Evolutionary conservation across 2,329 filamentous ascomycete species (phyloP).

Genomic region (Chaetomium olivaceum): DNA sequence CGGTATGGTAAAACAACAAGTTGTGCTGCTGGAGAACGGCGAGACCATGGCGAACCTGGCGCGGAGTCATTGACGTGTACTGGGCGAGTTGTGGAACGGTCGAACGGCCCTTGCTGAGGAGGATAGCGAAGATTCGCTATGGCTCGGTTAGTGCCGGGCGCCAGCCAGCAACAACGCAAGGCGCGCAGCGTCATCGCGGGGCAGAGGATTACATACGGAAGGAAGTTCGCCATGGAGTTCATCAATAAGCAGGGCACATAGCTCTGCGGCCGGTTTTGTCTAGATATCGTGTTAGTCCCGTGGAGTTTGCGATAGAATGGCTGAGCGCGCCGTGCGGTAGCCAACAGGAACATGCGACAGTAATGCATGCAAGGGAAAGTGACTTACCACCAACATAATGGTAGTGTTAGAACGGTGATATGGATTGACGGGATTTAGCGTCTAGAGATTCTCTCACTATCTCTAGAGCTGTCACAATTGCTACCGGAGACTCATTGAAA

Average conservation of each 20-base stretch:
- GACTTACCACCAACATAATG: conserved; percentile 42
- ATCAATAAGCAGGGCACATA: conserved; percentile 85
- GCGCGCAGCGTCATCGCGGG: neutral
- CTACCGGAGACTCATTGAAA: conserved; percentile 68
- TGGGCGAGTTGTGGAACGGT: conserved; percentile 68
- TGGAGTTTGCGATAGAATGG: neutral
- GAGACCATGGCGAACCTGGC: conserved; percentile 78
- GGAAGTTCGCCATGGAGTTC: conserved; percentile 90
- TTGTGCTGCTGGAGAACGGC: conserved; percentile 86
- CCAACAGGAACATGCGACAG: conserved; percentile 1
- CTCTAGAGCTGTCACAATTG: conserved; percentile 71
- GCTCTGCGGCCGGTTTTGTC: conserved; percentile 77
- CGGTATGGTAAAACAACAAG: conserved; percentile 72
- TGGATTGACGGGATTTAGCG: conserved; percentile 45
- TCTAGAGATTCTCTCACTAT: conserved; percentile 77
- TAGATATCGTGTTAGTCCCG: conserved; percentile 39
- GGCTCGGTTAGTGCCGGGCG: conserved; percentile 11
- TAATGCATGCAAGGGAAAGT: neutral
- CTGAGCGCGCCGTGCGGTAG: neutral
- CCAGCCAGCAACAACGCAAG: neutral
- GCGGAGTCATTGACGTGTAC: conserved; percentile 70
- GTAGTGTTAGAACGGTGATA: conserved; percentile 21
- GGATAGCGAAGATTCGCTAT: conserved; percentile 80
- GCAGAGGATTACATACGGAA: conserved; percentile 62
- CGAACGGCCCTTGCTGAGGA: conserved; percentile 78